Evolutionary conservation across 768 basidiomycete species (phyloP).

Genomic region (Xerocomellus intermedius): DNA sequence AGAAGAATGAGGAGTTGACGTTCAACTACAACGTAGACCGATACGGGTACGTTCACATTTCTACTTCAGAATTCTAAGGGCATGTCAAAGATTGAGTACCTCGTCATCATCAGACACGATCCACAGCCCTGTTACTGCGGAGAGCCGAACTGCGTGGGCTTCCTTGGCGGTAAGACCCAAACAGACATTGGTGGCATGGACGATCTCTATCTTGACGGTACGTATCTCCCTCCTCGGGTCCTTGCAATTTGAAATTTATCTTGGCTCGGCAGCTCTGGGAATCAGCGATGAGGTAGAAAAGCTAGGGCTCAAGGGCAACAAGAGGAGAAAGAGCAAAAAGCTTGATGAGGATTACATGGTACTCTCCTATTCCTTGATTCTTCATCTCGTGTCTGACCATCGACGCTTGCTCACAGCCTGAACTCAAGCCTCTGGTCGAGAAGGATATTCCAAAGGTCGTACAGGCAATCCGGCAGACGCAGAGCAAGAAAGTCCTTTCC

Average conservation of each 20-base stretch:
- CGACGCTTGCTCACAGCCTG: constrained; percentile 51
- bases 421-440: constrained; percentile 67
- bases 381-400: constrained; percentile 1
- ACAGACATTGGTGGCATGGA: constrained; percentile 95
- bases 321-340: constrained; percentile 89
- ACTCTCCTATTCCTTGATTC: constrained; percentile 14
- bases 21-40: constrained; percentile 99
- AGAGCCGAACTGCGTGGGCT: constrained; percentile 92
- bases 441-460: constrained; percentile 90
- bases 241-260: not conserved
- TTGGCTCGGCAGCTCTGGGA: constrained; percentile 66
- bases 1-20: constrained; percentile 84
- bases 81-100: not conserved
- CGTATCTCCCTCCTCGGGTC: not conserved
- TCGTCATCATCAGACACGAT: constrained; percentile 61
- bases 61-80: not conserved
- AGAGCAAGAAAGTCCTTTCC: constrained; percentile 74
- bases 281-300: constrained; percentile 88
- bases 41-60: constrained; percentile 70
- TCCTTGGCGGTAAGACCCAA: constrained; percentile 97
- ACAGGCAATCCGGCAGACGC: constrained; percentile 86
- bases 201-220: constrained; percentile 91
- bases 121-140: constrained; percentile 95
- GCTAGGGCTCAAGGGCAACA: constrained; percentile 79
- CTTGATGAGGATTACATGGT: constrained; percentile 94